Conservation (phyloP, 495 filamentous ascomycete species). For the Hypoxylon cercidicola region DNA sequence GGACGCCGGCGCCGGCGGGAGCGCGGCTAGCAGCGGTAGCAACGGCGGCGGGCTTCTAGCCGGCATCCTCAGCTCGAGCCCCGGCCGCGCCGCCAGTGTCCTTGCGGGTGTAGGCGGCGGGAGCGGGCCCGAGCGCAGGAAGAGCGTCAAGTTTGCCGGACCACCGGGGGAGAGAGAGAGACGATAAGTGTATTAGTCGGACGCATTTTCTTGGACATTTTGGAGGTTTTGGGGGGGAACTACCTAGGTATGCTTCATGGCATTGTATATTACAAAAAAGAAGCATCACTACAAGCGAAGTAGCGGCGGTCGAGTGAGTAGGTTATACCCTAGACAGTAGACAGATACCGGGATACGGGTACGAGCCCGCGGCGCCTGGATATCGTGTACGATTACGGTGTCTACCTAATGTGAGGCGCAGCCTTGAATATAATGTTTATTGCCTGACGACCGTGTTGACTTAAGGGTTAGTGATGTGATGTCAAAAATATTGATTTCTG, state of each 20-base stretch:
- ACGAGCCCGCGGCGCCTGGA: background rate
- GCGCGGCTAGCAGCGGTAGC: conserved; percentile 23
- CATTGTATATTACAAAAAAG: background rate
- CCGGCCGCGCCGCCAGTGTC: conserved; percentile 43
- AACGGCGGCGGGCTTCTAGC: conserved; percentile 25
- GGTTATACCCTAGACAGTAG: background rate
- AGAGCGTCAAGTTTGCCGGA: conserved; percentile 65
- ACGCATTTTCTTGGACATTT: no score
- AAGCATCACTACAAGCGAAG: background rate
- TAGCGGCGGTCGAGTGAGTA: background rate
- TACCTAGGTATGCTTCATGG: no score
- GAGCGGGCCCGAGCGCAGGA: conserved; percentile 58
- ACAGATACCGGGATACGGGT: background rate
- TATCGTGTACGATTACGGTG: background rate
- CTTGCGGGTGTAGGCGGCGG: conserved; percentile 45
- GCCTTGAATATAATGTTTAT: background rate
- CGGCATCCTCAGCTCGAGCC: conserved; percentile 58
- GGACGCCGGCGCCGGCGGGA: conserved; percentile 5
- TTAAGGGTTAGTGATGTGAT: no score
- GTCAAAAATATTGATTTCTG: no score
- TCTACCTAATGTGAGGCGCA: no score
- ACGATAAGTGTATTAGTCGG: conserved; percentile 6
- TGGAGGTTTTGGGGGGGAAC: background rate
- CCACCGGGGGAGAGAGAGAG: conserved; percentile 38
- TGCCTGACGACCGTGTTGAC: background rate